Evolutionary conservation across 805 yeast genomes (phyloP), one percentile per base, ranked within the genome.

Genomic region (Saccharomyces jurei): DNA sequence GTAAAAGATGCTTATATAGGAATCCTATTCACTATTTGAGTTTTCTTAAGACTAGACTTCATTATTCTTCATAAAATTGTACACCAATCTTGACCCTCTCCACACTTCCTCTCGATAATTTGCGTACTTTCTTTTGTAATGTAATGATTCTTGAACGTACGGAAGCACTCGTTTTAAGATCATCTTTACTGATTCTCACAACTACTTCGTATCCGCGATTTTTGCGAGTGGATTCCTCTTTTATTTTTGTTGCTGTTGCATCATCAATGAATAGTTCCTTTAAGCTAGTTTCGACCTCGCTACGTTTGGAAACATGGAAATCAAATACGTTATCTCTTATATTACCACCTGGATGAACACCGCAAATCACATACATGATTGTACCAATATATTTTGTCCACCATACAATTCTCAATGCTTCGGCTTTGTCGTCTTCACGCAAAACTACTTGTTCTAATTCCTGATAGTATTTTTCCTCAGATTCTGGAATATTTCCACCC

Each of bases 321-420:
- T 72, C 74, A 64, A 77, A 78, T 14, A 78, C 77, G 27, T 81
- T 81, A 31, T 82, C 86, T 60, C 87, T 76, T 29, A 86, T 83
- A 63, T 82, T 83, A 22, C 91, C 92, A 55, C 90, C 90, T 5
- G 92, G 92, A 66, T 83, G 87, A 52, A 86, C 85, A 66, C 89
- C 89, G 67, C 91, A 86, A 48, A 86, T 80, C 49, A 86, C 86
- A 66, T 82, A 84, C 88, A 86, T 84, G 59, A 86, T 77, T 52
- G 83, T 80, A 28, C 92, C 92, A 58, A 83, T 74, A 62, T 82
- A 84, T 63, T 81, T 77, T 2, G 89, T 84, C 91, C 91, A 86
- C 81, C 87, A 85, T 26, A 82, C 74, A 30, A 80, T 71, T 51
- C 77, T 71, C 52, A 77, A 79, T 56, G 75, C 68, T 30, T 75